Base-by-base conservation (phyloP, 2,329 filamentous ascomycete species). In the Neonectria neomacrospora region DNA sequence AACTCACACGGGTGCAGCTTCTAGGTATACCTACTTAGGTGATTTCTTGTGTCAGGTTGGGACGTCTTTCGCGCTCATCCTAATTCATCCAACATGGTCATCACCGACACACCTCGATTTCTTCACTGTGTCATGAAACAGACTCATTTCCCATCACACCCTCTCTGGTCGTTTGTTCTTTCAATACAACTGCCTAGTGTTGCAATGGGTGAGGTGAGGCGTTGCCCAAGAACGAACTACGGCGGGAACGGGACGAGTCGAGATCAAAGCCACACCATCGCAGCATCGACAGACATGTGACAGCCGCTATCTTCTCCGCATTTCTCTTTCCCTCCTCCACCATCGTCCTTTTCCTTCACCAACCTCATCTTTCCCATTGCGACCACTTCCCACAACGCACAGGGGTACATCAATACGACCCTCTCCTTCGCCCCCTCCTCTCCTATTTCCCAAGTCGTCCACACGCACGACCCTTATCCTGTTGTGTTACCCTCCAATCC, bases 231-330 rank as follows among this genome's bases (percentile, higher is more conserved):
- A 37, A 37, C 14, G 34, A 37, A 37, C 14, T 37, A 45, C 6
- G 23, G 23, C 23, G 23, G 23, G 3, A 26, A 26, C 23, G 23
- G 23, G 23, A 6, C 39, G 48, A 54, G 20, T 28, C 30, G 42
- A 41, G 30, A 30, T 54, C 51, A 18, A 60, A 59, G 52, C 61
- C 50, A 54, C 48, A 58, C 64, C 59, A 54, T 63, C 65, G 53
- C 16, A 18, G 2, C 37, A 41, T 41, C 37, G 37, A 70, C 69
- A 71, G 69, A 71, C 37, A 41, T 41, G 37, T 41, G 37, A 41
- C 37, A 41, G 37, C 37, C n/a, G 37, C 37, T 20, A 41, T 41
- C n/a, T 41, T 8, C 70, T 67, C 67, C 66, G 67, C 41, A 32
- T 47, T 51, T 37, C 32, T 53, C 32, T 5, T 14, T 18, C 34